phyloP scores from a whole-genome alignment of 2,329 filamentous ascomycete species.

The Cadophora sp. region DNA sequence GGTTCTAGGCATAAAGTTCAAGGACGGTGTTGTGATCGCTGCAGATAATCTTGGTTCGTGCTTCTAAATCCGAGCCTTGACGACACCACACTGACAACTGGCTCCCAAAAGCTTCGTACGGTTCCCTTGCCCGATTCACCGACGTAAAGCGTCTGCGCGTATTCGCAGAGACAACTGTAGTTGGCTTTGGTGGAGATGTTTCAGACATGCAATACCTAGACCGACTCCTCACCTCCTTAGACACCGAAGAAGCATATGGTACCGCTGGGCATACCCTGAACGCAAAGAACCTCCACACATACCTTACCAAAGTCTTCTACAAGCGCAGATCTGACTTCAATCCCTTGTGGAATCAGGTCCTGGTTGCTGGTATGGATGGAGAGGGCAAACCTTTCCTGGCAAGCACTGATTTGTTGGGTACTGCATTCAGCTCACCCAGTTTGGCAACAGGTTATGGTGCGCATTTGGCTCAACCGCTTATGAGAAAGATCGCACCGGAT shows the following conservation, averaged over 20 bases:
- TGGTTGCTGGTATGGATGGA: conserved; percentile 88
- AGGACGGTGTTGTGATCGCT: conserved; percentile 93
- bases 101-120: conserved; percentile 79
- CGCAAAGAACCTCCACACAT: conserved; percentile 95
- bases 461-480: conserved; percentile 90
- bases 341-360: conserved; percentile 94
- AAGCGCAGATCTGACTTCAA: conserved; percentile 94
- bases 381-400: conserved; percentile 86
- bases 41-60: conserved; percentile 88
- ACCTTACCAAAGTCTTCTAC: conserved; percentile 96
- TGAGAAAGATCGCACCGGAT: conserved; percentile 83
- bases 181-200: conserved; percentile 96
- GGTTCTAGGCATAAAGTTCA: conserved; percentile 94
- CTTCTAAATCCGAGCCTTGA: neutral
- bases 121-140: conserved; percentile 94
- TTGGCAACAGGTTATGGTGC: conserved; percentile 94
- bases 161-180: conserved; percentile 82
- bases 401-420: conserved; percentile 89
- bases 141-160: conserved; percentile 93
- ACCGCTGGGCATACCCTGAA: conserved; percentile 65
- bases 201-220: conserved; percentile 99
- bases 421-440: conserved; percentile 86
- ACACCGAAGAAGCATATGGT: conserved; percentile 86
- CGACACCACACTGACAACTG: conserved; percentile 29
- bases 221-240: conserved; percentile 85